Percentiles rank a stretch among this genome's conserved stretches.
These are phyloP conservation scores for Termitomyces sp. DNA, from an alignment of 768 basidiomycete species.

Conservation along the genomic window DNA sequence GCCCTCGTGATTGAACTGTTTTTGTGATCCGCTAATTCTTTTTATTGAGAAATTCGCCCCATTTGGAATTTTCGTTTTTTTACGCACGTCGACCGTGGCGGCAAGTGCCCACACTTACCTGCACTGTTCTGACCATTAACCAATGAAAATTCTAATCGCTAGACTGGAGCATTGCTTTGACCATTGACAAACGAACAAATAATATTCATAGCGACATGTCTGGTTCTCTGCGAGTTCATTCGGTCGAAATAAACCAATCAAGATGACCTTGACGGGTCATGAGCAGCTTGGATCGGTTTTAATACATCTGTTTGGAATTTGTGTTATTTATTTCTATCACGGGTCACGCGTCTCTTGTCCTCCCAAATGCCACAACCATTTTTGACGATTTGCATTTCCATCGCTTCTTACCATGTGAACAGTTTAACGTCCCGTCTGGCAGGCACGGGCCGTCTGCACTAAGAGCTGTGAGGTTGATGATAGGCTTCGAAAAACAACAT, in stretches of 20 bases:
- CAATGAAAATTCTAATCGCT: too few species aligned
- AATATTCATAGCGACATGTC: neutral
- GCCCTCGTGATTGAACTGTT: neutral
- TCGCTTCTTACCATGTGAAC: neutral
- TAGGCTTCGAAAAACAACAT: neutral
- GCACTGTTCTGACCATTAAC: neutral
- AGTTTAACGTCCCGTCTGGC: neutral
- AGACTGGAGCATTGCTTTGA: too few species aligned
- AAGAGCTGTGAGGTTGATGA: neutral
- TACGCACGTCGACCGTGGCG: neutral
- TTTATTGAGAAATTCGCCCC: neutral
- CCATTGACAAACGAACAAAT: neutral
- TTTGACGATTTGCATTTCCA: neutral
- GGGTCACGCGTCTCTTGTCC: neutral
- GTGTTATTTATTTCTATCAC: neutral
- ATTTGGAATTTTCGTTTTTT: neutral
- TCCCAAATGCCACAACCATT: neutral
- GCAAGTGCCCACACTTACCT: neutral
- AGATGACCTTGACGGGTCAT: neutral
- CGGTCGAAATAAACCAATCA: neutral
- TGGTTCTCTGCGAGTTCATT: neutral
- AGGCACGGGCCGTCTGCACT: conserved; percentile 1
- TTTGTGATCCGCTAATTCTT: neutral
- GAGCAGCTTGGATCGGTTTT: neutral
- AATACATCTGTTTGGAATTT: neutral